A percentile compares a stretch with the other conserved stretches of the same genome.
phyloP scores from a whole-genome alignment of 1,284 basidiomycete species.

The Microbotryum intermedium region DNA sequence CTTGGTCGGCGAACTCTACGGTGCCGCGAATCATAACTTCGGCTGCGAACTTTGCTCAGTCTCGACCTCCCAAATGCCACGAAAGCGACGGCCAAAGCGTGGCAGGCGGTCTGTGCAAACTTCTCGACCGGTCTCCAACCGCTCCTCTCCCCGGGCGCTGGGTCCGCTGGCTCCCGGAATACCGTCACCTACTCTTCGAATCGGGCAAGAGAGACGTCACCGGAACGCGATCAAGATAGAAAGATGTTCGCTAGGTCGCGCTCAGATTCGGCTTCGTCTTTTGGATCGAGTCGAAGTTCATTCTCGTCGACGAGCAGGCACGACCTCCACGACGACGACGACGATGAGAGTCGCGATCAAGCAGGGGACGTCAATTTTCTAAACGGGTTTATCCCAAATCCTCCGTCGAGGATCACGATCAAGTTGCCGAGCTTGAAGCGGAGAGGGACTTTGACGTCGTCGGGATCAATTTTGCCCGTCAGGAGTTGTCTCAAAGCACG shows the following conservation, averaged over 20 bases:
- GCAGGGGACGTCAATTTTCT: too few relatives aligned
- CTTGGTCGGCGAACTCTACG: too few relatives aligned
- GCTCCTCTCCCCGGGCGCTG: neutral
- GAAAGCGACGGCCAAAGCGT: slow-evolving; percentile 1
- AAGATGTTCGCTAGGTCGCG: too few relatives aligned
- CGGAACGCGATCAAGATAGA: slow-evolving; percentile 3
- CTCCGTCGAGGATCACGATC: slow-evolving; percentile 2
- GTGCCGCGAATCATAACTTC: too few relatives aligned
- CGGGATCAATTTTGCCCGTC: neutral
- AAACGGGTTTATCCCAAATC: slow-evolving; percentile 1
- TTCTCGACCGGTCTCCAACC: slow-evolving; percentile 15
- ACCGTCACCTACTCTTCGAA: neutral
- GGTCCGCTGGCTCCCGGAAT: neutral
- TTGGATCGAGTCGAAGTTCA: too few relatives aligned
- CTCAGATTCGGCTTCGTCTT: too few relatives aligned
- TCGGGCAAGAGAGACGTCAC: neutral
- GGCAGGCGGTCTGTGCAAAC: slow-evolving; percentile 8
- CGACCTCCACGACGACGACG: neutral
- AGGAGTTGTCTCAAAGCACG: neutral
- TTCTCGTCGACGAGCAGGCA: neutral
- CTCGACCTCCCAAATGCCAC: slow-evolving; percentile 7
- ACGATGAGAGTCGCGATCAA: neutral
- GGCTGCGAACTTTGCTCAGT: neutral
- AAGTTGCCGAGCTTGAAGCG: slow-evolving; percentile 14
- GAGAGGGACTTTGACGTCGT: neutral